These are phyloP conservation scores for Ganoderma sinense DNA, from an alignment of 1,284 basidiomycete species.

Conservation along the genomic window DNA sequence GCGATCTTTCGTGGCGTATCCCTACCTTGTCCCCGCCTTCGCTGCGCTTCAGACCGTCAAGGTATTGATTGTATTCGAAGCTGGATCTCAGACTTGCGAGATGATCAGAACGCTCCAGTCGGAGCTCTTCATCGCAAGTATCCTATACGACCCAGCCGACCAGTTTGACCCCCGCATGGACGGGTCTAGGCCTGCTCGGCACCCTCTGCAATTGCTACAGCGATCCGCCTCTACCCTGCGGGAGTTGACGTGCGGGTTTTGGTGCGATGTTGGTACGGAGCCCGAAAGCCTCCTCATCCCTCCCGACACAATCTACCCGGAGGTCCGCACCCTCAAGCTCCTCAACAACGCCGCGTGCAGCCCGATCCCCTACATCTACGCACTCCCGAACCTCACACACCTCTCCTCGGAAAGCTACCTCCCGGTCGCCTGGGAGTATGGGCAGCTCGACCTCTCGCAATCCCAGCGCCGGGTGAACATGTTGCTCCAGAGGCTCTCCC, in stretches of 20 bases:
- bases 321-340: neutral
- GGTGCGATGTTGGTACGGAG: neutral
- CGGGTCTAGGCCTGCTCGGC: neutral
- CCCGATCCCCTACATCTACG: neutral
- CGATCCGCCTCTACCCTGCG: neutral
- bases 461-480: too few relatives aligned
- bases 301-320: neutral
- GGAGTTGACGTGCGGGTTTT: neutral
- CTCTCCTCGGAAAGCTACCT: neutral
- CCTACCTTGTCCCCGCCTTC: slow-evolving; percentile 2
- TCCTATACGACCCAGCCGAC: neutral
- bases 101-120: neutral
- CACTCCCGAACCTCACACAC: neutral
- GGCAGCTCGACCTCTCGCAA: too few relatives aligned
- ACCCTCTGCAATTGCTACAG: neutral
- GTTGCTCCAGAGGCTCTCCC: too few relatives aligned
- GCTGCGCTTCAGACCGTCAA: neutral
- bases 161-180: too few relatives aligned
- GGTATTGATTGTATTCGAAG: neutral
- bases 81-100: neutral
- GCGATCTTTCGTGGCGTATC: neutral
- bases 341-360: neutral
- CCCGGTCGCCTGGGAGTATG: too few relatives aligned
- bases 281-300: neutral
- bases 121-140: neutral